A percentile compares a stretch with the other conserved stretches of the same genome.
These are phyloP conservation scores for Balakata baccata DNA, from an alignment of 345 rosid species.

Conservation along the genomic window DNA sequence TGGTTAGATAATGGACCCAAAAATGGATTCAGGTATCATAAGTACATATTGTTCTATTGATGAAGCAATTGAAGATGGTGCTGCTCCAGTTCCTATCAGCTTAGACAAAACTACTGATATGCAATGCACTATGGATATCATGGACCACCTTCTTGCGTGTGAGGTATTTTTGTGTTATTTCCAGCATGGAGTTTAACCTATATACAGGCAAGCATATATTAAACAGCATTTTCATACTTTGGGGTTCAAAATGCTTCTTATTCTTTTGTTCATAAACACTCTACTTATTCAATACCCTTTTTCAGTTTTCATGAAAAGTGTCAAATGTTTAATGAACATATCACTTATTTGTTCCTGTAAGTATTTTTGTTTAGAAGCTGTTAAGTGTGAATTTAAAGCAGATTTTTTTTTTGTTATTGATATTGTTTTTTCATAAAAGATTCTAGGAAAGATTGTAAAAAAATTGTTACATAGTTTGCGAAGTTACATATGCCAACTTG, in stretches of 20 bases:
- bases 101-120: constrained; percentile 60
- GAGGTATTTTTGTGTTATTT: constrained; percentile 55
- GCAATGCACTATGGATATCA: constrained; percentile 72
- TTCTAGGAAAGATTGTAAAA: background rate
- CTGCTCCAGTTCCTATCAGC: constrained; percentile 78
- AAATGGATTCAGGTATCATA: constrained; percentile 96
- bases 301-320: background rate
- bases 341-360: background rate
- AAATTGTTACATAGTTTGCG: background rate
- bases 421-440: background rate
- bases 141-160: constrained; percentile 92
- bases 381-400: background rate
- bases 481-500: background rate
- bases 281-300: background rate
- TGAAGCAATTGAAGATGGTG: constrained; percentile 90
- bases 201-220: background rate
- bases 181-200: background rate
- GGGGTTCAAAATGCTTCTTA: background rate
- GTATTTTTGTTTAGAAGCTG: background rate
- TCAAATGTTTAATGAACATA: background rate
- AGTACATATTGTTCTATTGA: constrained; percentile 73
- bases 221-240: background rate
- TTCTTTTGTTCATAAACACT: background rate
- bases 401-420: background rate
- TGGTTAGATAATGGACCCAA: constrained; percentile 94